A percentile compares a stretch with the other conserved stretches of the same genome.
phyloP scores from a whole-genome alignment of 345 rosid genomes.

The Salix dunnii region DNA sequence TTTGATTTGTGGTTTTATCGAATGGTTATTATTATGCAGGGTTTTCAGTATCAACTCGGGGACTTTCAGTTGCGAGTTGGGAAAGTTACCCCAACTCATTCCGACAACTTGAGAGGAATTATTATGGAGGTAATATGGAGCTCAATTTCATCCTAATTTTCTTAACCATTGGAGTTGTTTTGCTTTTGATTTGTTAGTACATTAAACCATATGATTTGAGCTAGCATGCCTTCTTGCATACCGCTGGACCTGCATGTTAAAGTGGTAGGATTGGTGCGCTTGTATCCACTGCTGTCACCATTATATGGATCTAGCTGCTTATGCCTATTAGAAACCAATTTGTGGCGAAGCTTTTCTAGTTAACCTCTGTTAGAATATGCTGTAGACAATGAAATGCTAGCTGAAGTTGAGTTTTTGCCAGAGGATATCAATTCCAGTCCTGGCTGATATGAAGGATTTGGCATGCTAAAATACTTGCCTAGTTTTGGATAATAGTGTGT shows the following conservation, averaged over 20 bases:
- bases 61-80: conserved; percentile 88
- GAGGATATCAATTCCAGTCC: background rate
- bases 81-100: conserved; percentile 74
- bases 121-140: conserved; percentile 74
- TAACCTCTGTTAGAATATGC: background rate
- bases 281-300: background rate
- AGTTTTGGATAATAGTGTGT: background rate
- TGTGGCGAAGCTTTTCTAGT: background rate
- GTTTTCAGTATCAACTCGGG: conserved; percentile 82
- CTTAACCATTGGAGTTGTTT: background rate
- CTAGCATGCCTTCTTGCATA: background rate
- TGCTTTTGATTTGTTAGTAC: background rate
- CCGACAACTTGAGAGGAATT: conserved; percentile 83
- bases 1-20: background rate
- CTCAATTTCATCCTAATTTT: background rate
- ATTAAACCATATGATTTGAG: background rate
- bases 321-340: background rate
- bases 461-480: background rate
- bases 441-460: background rate
- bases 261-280: background rate
- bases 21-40: conserved; percentile 37
- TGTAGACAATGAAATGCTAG: background rate
- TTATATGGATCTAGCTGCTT: background rate
- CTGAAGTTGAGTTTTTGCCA: background rate
- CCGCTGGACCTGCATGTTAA: background rate